Evolutionary conservation across 2,329 filamentous ascomycete species (phyloP).

Genomic region (Cladosporium oxysporum): DNA sequence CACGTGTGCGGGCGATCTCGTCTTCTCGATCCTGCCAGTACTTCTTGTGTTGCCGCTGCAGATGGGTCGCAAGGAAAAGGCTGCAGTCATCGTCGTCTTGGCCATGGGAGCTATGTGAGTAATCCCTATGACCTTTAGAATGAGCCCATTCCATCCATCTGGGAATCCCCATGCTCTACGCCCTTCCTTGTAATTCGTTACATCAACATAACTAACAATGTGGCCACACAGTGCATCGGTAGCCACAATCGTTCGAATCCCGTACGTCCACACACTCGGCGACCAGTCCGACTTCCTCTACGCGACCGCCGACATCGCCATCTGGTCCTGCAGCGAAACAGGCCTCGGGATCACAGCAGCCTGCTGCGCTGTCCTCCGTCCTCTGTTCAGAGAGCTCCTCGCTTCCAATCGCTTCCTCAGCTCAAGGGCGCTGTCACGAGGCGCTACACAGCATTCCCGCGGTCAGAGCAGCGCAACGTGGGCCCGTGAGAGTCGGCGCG

Average conservation of each 20-base stretch:
- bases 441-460: background rate
- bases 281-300: slow-evolving; percentile 23
- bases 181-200: background rate
- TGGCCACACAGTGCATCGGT: slow-evolving; percentile 20
- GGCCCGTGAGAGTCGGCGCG: background rate
- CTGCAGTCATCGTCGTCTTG: slow-evolving; percentile 35
- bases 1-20: slow-evolving; percentile 23
- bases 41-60: slow-evolving; percentile 35
- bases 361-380: slow-evolving; percentile 23
- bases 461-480: background rate
- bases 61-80: slow-evolving; percentile 30
- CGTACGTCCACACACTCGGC: slow-evolving; percentile 23
- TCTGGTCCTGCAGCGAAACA: slow-evolving; percentile 25
- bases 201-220: background rate
- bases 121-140: background rate
- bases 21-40: slow-evolving; percentile 34
- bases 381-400: slow-evolving; percentile 21
- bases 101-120: slow-evolving; percentile 34
- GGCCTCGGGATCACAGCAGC: slow-evolving; percentile 24
- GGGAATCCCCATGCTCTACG: background rate
- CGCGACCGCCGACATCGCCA: slow-evolving; percentile 24
- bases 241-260: slow-evolving; percentile 23
- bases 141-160: background rate
- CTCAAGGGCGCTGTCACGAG: background rate
- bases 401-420: slow-evolving; percentile 9